Evolutionary conservation across 192 early-diverging fungal genomes (phyloP), one percentile per base, ranked within the genome.

Genomic region (Linderina pennispora): DNA sequence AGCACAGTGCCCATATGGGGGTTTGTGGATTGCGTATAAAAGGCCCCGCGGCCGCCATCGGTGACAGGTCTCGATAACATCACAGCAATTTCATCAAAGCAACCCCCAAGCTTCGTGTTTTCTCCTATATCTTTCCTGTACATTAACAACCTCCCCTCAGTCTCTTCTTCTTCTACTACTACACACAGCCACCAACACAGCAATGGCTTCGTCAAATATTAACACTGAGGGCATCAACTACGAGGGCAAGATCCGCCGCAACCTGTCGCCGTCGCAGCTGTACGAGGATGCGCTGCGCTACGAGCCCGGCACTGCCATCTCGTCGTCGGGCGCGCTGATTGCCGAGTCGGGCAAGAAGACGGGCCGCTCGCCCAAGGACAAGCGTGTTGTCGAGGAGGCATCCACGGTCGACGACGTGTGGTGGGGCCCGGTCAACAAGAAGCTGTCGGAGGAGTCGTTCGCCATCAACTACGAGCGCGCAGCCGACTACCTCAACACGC

Each of bases 341-440:
- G 85, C 93, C 23, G 81, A 79, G 58, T 96, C 92, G 18, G 92
- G 91, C 40, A 78, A 80, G 57, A 98, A 98, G 82, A 95, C 81
- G 23, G 88, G 95, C 33, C 87, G 95, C 52, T 89, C 86, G 20
- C 95, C 95, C 55, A 79, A 80, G 55, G 95, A 98, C 81, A 98
- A 98, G 83, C 90, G 95, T 62, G 87, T 98, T 58, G 95, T 96
- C 39, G 91, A 94, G 47, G 95, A 98, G 65, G 62, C 79, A 7
- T 65, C 79, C 18, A 88, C 91, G n/a, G 71, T 72, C 15, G 73
- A 89, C 57, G 86, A 96, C 55, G 81, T 98, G 65, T 98, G 95
- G 94, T 98, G 95, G 92, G 95, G 95, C 22, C 91, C 95, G 14
- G 90, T 98, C 42, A 98, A 98, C 83, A 88, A 86, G 64, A 88